Base-by-base conservation (phyloP, 2,329 filamentous ascomycete genomes). In the Verticillium isaacii region DNA sequence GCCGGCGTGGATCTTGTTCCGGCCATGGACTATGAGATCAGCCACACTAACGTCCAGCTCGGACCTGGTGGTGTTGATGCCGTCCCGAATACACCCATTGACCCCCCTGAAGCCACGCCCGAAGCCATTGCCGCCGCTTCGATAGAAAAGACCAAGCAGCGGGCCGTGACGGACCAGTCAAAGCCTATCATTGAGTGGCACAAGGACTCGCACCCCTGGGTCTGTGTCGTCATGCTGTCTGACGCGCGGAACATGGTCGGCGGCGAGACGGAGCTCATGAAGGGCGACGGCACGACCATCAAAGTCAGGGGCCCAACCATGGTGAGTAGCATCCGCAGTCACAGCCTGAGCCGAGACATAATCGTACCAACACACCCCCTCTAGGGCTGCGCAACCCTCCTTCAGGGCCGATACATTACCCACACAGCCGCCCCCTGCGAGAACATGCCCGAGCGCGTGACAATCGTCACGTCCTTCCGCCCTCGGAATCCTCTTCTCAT, bases 1-100 rank as follows among this genome's bases (percentile, higher is more conserved):
- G 84, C 85, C 25, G 83, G 84, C 9, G 77, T 87, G 23, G 85
- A 87, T 9, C 77, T 87, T 15, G 75, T 86, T 9, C 83, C 82
- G 0, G 78, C 75, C 8, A 80, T 85, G 69, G 80, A 86, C 71
- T 84, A 81, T 65, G 85, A 87, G 66, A 82, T 86, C 63, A 82
- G 78, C 23, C 81, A 86, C 66, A 80, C 85, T 72, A 88, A 88
- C 69, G 73, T 87, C 55, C 62, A 75, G 63, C 63, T 74, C 15
- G 70, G 34, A 11, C 34, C 34, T 11, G 34, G 34, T 14, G 34
- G 34, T 14, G 9, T 36, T 36, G 34, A 36, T 3, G 69, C 61
- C 3, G 64, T 71, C n/a, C 62, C 63, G 19, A 66, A 63, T 5
- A 72, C 70, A 1, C 69, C 72, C 3, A 65, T 73, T 5, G 67